Evolutionary conservation across 2,329 filamentous ascomycete genomes (phyloP), one percentile per base, ranked within the genome.

Genomic region (Nigrograna mackinnonii): DNA sequence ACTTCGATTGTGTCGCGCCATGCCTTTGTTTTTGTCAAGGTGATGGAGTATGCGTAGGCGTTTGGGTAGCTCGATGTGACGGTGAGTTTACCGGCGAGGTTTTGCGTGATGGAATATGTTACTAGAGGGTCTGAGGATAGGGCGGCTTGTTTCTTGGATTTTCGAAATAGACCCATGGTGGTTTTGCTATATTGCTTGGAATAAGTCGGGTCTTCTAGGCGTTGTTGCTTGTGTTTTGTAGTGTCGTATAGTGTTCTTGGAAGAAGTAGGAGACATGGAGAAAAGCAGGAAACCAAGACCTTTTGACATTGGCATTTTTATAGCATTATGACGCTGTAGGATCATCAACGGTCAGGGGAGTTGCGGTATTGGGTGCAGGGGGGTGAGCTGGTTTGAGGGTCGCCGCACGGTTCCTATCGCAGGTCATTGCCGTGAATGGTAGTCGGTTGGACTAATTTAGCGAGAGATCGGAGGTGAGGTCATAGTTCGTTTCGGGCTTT

Each of bases 1-100:
- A 44, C 44, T 40, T 47, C 44, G 36, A 47, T 47, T 6, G 44
- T 47, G 22, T 47, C 44, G 35, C 40, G 44, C 31, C 28, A 37
- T 7, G 41, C 24, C 14, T 39, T 43, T 17, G 28, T 34, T n/a
- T 20, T 43, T 11, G 28, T 6, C 5, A 47, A 18, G 9, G 44
- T 47, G 17, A 47, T 47, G 17, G 40, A 43, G 44, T 47, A 47
- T n/a, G 44, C 22, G 31, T 43, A 35, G n/a, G 41, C 41, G 31
- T 40, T 44, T 3, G 44, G 33, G 4, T 9, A 21, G 9, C 21
- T 32, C 2, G 44, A 32, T 1, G 41, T 44, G 22, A 47, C 44
- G 13, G 22, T 47, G 18, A 47, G 41, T 21, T 47, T 47, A 7
- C 44, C 44, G 3, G 44, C 22, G 16, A 44, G 41, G 37, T 44